Percentiles rank a stretch among this genome's conserved stretches.
Evolutionary conservation across 192 early-diverging fungal species (phyloP).

Genomic region (Backusella westeae): DNA sequence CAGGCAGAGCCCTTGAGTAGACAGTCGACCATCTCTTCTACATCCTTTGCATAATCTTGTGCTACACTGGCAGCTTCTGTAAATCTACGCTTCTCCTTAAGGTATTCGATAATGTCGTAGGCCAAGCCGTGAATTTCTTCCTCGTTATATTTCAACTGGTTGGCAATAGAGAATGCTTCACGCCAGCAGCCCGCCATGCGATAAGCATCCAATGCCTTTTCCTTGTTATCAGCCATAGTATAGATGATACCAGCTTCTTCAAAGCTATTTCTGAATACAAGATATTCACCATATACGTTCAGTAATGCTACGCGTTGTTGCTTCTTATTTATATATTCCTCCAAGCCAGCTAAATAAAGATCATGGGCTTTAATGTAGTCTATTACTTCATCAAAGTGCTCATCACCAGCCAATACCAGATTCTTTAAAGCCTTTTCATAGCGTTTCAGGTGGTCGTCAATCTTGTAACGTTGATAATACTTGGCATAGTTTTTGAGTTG

Average conservation of each 20-base stretch:
- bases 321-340: slow-evolving; percentile 46
- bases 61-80: slow-evolving; percentile 66
- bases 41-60: slow-evolving; percentile 69
- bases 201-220: slow-evolving; percentile 60
- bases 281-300: slow-evolving; percentile 61
- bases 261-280: slow-evolving; percentile 53
- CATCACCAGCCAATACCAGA: slow-evolving; percentile 54
- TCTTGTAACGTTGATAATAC: slow-evolving; percentile 81
- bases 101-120: slow-evolving; percentile 47
- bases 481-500: slow-evolving; percentile 73
- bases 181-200: slow-evolving; percentile 58
- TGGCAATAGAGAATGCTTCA: slow-evolving; percentile 64
- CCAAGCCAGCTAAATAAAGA: slow-evolving; percentile 62
- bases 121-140: slow-evolving; percentile 52
- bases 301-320: slow-evolving; percentile 44
- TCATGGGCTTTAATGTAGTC: slow-evolving; percentile 63
- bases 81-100: slow-evolving; percentile 61
- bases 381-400: slow-evolving; percentile 56
- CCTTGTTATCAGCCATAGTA: slow-evolving; percentile 53
- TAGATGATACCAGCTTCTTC: slow-evolving; percentile 65
- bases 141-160: slow-evolving; percentile 46
- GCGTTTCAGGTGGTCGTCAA: slow-evolving; percentile 83
- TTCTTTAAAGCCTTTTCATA: slow-evolving; percentile 67
- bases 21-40: slow-evolving; percentile 65
- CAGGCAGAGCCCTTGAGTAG: slow-evolving; percentile 73